phyloP scores from a whole-genome alignment of 306 rosid genomes.

The Ziziphus jujuba region DNA sequence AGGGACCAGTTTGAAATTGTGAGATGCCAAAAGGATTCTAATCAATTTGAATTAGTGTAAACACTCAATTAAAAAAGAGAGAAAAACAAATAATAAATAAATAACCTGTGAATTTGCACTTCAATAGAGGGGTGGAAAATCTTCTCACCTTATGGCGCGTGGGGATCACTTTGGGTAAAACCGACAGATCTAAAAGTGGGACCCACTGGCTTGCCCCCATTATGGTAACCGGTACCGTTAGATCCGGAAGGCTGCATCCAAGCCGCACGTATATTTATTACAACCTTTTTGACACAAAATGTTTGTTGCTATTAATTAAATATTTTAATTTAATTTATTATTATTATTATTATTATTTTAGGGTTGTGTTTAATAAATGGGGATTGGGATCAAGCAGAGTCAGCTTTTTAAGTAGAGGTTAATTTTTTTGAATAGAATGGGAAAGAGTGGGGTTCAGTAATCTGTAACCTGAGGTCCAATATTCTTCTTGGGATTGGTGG shows the following conservation, averaged over 20 bases:
- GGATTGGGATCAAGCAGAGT: constrained; percentile 23
- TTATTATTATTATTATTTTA: too few species aligned
- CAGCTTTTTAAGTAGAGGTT: constrained; percentile 62
- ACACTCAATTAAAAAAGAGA: too few species aligned
- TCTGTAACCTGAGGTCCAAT: constrained; percentile 60
- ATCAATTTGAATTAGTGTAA: too few species aligned
- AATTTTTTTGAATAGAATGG: constrained; percentile 11
- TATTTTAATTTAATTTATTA: not conserved
- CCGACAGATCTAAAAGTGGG: constrained; percentile 61
- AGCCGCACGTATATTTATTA: constrained; percentile 52
- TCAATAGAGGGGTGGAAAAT: not conserved
- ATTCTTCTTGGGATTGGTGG: constrained; percentile 99
- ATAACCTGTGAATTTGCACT: not conserved
- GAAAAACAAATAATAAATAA: too few species aligned
- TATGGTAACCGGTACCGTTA: constrained; percentile 61
- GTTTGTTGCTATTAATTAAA: not conserved
- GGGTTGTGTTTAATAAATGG: too few species aligned
- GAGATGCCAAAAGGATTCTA: too few species aligned
- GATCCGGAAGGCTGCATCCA: constrained; percentile 68
- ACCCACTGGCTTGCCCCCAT: constrained; percentile 52
- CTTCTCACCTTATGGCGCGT: constrained; percentile 42
- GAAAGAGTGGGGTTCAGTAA: constrained; percentile 42
- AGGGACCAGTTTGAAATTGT: too few species aligned
- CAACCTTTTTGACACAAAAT: constrained; percentile 1
- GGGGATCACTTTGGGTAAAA: constrained; percentile 23